Percentiles rank a stretch among this genome's conserved stretches.
Evolutionary conservation across 176 grass and related monocot species (phyloP).

Genomic region (Leersia perrieri): DNA sequence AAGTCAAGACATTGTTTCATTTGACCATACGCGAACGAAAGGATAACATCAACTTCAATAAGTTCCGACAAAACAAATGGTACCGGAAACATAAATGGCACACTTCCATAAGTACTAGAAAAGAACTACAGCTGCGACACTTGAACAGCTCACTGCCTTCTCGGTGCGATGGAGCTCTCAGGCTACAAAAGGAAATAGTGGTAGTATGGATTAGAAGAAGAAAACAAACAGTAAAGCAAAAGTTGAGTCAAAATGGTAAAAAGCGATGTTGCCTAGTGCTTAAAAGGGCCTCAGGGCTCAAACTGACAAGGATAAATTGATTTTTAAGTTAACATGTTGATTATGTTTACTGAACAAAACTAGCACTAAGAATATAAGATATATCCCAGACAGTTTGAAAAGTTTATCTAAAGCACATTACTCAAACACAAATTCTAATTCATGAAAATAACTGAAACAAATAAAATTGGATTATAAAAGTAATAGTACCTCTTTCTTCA

Average conservation of each 20-base stretch:
- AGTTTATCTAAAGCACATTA: neutral
- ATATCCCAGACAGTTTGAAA: neutral
- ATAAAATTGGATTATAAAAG: neutral
- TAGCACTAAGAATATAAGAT: neutral
- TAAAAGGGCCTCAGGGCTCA: neutral
- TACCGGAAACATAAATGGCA: slow-evolving; percentile 10
- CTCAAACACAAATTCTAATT: neutral
- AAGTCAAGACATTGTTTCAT: neutral
- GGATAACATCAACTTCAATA: neutral
- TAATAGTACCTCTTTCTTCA: slow-evolving; percentile 69
- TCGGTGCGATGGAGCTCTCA: slow-evolving; percentile 50
- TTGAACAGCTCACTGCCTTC: slow-evolving; percentile 23
- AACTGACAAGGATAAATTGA: neutral
- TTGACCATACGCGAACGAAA: neutral
- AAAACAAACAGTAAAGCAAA: neutral
- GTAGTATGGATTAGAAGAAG: neutral
- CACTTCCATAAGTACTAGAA: neutral
- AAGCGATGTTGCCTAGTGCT: neutral
- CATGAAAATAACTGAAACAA: neutral
- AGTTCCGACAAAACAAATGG: neutral
- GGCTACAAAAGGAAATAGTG: slow-evolving; percentile 42
- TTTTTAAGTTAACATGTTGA: neutral
- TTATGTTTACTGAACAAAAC: neutral
- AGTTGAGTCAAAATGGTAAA: neutral
- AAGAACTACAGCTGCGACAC: neutral